phyloP scores from a whole-genome alignment of 768 basidiomycete genomes.

The Filobasidium floriforme region DNA sequence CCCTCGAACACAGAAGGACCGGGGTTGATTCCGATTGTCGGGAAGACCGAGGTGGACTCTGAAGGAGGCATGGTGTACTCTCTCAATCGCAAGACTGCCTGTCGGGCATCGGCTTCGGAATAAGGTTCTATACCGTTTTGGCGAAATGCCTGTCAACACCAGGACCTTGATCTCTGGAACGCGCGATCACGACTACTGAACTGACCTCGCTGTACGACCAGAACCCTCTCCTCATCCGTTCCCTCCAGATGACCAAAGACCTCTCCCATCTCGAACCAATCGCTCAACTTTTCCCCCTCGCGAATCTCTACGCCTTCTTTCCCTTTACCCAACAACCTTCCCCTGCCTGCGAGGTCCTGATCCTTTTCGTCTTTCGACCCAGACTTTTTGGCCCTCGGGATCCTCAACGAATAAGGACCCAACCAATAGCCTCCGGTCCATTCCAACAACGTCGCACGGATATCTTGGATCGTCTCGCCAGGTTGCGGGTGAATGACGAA shows the following conservation, averaged over 20 bases:
- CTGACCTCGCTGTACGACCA: conserved; percentile 46
- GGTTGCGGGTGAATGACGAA: conserved; percentile 38
- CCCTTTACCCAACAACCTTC: conserved; percentile 33
- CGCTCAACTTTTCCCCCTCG: conserved; percentile 44
- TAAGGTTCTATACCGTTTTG: conserved; percentile 42
- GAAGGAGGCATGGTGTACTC: conserved; percentile 40
- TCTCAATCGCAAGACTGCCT: conserved; percentile 45
- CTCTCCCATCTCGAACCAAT: conserved; percentile 46
- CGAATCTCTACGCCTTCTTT: conserved; percentile 35
- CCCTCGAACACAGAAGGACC: conserved; percentile 43
- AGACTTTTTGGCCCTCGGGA: conserved; percentile 23
- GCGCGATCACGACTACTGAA: conserved; percentile 8
- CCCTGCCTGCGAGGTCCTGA: conserved; percentile 23
- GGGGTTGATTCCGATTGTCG: conserved; percentile 36
- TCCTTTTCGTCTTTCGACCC: conserved; percentile 21
- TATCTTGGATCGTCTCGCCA: conserved; percentile 44
- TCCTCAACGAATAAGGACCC: conserved; percentile 46
- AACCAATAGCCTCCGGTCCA: conserved; percentile 49
- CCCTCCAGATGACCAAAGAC: conserved; percentile 43
- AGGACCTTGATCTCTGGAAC: background rate
- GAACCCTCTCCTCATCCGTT: conserved; percentile 37
- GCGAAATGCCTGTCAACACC: background rate
- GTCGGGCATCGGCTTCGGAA: conserved; percentile 45
- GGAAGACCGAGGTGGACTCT: conserved; percentile 30
- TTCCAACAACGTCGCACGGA: conserved; percentile 46